phyloP scores from a whole-genome alignment of 2,329 filamentous ascomycete genomes.

The Chaetomium strumarium region DNA sequence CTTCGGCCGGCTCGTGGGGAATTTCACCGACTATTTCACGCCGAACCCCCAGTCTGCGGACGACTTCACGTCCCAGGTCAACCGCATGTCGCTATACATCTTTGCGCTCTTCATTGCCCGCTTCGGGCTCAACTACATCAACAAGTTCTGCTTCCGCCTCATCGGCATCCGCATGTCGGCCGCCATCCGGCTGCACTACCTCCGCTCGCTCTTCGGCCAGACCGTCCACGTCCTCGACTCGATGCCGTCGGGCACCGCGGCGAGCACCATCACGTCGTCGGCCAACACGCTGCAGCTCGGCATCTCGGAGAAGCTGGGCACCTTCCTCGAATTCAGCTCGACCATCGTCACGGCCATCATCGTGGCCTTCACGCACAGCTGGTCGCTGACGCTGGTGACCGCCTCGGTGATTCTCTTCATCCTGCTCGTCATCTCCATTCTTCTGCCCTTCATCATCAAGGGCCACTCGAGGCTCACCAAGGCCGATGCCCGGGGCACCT shows the following conservation, averaged over 20 bases:
- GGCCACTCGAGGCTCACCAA: slow-evolving; percentile 40
- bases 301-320: slow-evolving; percentile 57
- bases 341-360: slow-evolving; percentile 48
- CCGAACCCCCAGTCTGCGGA: slow-evolving; percentile 29
- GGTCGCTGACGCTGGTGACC: slow-evolving; percentile 55
- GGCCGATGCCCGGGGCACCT: slow-evolving; percentile 52
- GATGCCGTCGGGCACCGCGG: slow-evolving; percentile 55
- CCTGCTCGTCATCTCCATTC: slow-evolving; percentile 38
- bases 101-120: slow-evolving; percentile 65
- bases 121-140: slow-evolving; percentile 53
- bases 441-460: slow-evolving; percentile 53
- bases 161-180: slow-evolving; percentile 58
- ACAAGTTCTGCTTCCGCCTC: slow-evolving; percentile 53
- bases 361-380: slow-evolving; percentile 52
- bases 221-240: slow-evolving; percentile 63
- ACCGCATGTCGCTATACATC: slow-evolving; percentile 55
- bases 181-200: slow-evolving; percentile 57
- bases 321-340: slow-evolving; percentile 49
- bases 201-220: slow-evolving; percentile 58
- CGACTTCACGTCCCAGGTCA: slow-evolving; percentile 38
- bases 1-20: slow-evolving; percentile 47
- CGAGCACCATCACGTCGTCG: slow-evolving; percentile 57
- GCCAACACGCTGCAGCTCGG: slow-evolving; percentile 60
- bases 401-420: slow-evolving; percentile 53
- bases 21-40: slow-evolving; percentile 40